A percentile compares a stretch with the other conserved stretches of the same genome.
Conservation (phyloP, 768 basidiomycete species). For the Rubroboletus pulcherrimus region DNA sequence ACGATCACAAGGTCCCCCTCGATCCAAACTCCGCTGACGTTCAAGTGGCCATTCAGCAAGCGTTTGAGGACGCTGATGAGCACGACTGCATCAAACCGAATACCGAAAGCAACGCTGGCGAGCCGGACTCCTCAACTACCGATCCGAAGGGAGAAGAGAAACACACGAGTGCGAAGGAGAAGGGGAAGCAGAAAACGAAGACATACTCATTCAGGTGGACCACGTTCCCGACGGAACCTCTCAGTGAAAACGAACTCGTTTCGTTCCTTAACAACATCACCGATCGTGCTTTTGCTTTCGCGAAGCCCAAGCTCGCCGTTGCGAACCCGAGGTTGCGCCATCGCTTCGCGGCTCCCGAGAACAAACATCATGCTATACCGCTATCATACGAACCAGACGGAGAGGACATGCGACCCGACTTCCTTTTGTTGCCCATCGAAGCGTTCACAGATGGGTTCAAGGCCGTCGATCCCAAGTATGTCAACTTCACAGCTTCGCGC, state of each 20-base stretch:
- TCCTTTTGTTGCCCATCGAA: conserved; percentile 10
- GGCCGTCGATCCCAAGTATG: neutral
- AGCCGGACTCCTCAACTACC: too few relatives aligned
- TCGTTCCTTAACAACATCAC: conserved; percentile 1
- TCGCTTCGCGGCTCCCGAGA: neutral
- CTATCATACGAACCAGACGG: neutral
- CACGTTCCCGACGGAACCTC: conserved; percentile 1
- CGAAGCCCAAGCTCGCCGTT: neutral
- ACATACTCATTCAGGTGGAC: conserved; percentile 5
- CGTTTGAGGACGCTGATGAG: neutral
- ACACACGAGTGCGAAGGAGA: neutral
- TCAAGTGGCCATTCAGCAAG: neutral
- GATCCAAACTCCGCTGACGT: neutral
- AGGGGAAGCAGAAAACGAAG: neutral
- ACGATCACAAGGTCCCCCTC: neutral
- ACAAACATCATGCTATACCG: neutral
- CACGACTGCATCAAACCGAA: neutral
- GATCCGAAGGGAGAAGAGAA: neutral
- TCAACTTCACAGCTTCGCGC: neutral
- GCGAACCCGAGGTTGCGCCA: neutral
- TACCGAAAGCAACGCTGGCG: neutral
- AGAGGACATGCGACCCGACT: conserved; percentile 6
- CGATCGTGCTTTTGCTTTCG: neutral
- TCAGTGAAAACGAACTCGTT: conserved; percentile 3
- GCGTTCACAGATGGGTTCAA: neutral